These are phyloP conservation scores for Kodamaea suecica DNA, from an alignment of 1,139 yeast genomes.

Conservation along the genomic window DNA sequence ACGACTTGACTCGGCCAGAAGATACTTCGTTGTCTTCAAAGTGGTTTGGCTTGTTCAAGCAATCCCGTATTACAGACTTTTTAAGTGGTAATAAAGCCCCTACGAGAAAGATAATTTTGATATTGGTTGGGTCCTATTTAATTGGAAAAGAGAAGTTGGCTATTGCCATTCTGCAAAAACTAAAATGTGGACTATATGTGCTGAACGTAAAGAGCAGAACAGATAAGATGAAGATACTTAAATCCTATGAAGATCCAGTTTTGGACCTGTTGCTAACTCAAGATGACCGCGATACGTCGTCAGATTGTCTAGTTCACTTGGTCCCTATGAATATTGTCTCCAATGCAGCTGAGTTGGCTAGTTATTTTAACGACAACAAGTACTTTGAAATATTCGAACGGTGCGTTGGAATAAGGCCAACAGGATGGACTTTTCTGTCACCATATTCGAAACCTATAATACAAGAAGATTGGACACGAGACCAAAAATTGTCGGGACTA, in stretches of 20 bases:
- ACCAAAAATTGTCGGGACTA: constrained; percentile 9
- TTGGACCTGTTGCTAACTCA: constrained; percentile 30
- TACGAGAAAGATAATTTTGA: constrained; percentile 45
- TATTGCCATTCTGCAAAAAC: constrained; percentile 55
- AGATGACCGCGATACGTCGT: constrained; percentile 31
- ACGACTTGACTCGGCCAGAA: constrained; percentile 27
- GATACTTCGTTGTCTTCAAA: constrained; percentile 25
- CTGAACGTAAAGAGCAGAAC: constrained; percentile 52
- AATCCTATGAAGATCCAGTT: constrained; percentile 31
- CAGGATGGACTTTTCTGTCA: constrained; percentile 76
- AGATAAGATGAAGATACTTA: constrained; percentile 42
- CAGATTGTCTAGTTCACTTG: constrained; percentile 65
- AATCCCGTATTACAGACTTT: constrained; percentile 47
- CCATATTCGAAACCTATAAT: constrained; percentile 8
- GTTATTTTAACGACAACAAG: constrained; percentile 50
- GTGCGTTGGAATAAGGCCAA: constrained; percentile 68
- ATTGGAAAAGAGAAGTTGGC: constrained; percentile 92
- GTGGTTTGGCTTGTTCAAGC: constrained; percentile 39
- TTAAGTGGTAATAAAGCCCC: constrained; percentile 15
- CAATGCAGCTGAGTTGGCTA: constrained; percentile 35
- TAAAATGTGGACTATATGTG: constrained; percentile 47
- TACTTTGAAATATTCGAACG: constrained; percentile 49
- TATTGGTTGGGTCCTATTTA: constrained; percentile 84
- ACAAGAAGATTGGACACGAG: constrained; percentile 8
- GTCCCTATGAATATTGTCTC: constrained; percentile 57